These are phyloP conservation scores for Stephania yunnanensis DNA, from an alignment of 164 flowering plant genomes.

Conservation along the genomic window DNA sequence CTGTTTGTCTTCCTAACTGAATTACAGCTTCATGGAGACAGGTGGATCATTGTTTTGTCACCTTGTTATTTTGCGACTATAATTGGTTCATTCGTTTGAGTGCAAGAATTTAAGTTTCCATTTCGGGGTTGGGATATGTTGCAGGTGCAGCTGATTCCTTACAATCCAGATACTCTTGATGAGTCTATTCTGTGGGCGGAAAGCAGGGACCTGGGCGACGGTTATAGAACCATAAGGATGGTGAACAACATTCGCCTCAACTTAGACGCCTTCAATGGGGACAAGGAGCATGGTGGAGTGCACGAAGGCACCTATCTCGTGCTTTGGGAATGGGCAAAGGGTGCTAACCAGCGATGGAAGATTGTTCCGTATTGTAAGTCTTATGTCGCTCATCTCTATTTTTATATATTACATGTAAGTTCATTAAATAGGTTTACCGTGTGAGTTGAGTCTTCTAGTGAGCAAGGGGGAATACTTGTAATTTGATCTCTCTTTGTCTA, in stretches of 20 bases:
- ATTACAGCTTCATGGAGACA: background rate
- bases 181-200: conserved; percentile 60
- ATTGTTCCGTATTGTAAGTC: conserved; percentile 55
- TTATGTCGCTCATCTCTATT: background rate
- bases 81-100: background rate
- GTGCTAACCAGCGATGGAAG: conserved; percentile 80
- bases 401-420: background rate
- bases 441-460: background rate
- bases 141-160: conserved; percentile 57
- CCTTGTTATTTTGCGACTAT: no score
- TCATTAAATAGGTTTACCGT: background rate
- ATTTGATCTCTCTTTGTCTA: background rate
- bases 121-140: background rate
- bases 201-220: conserved; percentile 56
- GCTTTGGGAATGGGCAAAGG: conserved; percentile 63
- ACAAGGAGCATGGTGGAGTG: conserved; percentile 58
- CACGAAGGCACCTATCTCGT: conserved; percentile 60
- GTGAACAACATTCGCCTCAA: conserved; percentile 56
- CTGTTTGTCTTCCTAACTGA: background rate
- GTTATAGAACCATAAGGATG: conserved; percentile 59
- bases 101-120: background rate
- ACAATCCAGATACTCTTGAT: conserved; percentile 49
- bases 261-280: conserved; percentile 69
- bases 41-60: background rate
- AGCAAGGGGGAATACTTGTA: background rate